Base-by-base conservation (phyloP, 495 filamentous ascomycete species). In the Filosporella fistucella region DNA sequence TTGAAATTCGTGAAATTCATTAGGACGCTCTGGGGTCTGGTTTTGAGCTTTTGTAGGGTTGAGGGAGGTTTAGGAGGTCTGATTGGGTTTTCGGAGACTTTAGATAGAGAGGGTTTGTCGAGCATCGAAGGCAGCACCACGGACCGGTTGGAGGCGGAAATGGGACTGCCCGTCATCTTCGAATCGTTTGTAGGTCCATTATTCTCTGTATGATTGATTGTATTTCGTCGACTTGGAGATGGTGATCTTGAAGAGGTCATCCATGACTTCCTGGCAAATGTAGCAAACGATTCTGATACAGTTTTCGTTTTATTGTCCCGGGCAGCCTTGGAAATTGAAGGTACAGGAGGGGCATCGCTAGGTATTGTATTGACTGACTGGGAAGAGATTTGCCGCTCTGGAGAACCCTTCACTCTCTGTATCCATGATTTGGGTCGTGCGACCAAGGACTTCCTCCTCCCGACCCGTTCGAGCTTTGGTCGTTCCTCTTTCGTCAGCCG, bases 211-310 rank as follows among this genome's bases (percentile, higher is more conserved):
- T 47, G 37, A 17, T 43, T 49, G 12, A 20, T 38, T 11, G 20
- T 25, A 4, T 21, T 44, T 36, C 47, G 47, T 40, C 51, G 46
- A 20, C 57, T 66, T 29, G 84, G 81, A 17, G 78, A 83, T 4
- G 81, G 78, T 5, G 83, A 81, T 36, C 77, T 69, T 25, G 81
- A 82, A 9, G 75, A 67, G 8, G 77, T 66, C 12, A 77, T 76
- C 84, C 85, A 88, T 35, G 84, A 81, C 58, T 77, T 78, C 51
- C 76, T 77, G 11, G 84, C 80, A 53, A 88, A 74, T 49, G 69
- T 80, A 48, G 80, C 76, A 57, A 88, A 73, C 22, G 82, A 77
- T 33, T 80, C 81, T 4, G 82, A 81, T 38, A 54, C 44, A 14
- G 49, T 44, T 30, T 51, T 58, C 10, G 59, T 43, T 47, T 54